These are phyloP conservation scores for Opeltia flavorubescens DNA, from an alignment of 495 filamentous ascomycete species.

Conservation along the genomic window DNA sequence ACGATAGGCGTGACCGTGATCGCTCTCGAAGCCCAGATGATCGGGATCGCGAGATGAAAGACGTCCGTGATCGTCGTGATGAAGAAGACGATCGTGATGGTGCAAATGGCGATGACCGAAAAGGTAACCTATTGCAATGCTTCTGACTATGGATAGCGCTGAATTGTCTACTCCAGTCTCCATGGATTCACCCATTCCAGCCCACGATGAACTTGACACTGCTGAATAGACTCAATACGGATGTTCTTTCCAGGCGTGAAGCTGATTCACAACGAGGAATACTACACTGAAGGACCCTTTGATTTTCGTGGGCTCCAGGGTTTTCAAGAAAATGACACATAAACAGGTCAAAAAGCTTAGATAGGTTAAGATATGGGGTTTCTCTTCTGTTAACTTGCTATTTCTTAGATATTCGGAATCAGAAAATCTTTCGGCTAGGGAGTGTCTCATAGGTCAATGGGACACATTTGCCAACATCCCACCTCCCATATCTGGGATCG, in stretches of 20 bases:
- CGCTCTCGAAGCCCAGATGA: constrained; percentile 47
- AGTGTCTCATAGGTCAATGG: neutral
- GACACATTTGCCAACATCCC: neutral
- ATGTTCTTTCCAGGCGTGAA: neutral
- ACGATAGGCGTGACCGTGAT: constrained; percentile 54
- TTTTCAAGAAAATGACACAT: neutral
- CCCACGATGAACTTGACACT: constrained; percentile 93
- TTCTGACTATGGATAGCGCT: constrained; percentile 5
- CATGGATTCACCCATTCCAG: constrained; percentile 64
- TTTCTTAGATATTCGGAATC: neutral
- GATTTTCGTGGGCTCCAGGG: neutral
- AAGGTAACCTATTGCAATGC: constrained; percentile 42
- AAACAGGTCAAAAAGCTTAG: neutral
- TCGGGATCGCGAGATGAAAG: constrained; percentile 59
- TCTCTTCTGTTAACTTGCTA: neutral
- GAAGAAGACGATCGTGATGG: constrained; percentile 45
- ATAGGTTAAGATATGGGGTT: neutral
- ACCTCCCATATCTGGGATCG: too few species aligned
- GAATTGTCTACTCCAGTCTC: constrained; percentile 21
- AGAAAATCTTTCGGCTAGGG: neutral
- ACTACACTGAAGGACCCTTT: neutral
- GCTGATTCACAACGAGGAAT: neutral
- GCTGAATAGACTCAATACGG: constrained; percentile 51
- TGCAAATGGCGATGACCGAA: constrained; percentile 55
- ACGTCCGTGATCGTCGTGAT: constrained; percentile 53